Base-by-base conservation (phyloP, 2,329 filamentous ascomycete species). In the Fusarium sp. region DNA sequence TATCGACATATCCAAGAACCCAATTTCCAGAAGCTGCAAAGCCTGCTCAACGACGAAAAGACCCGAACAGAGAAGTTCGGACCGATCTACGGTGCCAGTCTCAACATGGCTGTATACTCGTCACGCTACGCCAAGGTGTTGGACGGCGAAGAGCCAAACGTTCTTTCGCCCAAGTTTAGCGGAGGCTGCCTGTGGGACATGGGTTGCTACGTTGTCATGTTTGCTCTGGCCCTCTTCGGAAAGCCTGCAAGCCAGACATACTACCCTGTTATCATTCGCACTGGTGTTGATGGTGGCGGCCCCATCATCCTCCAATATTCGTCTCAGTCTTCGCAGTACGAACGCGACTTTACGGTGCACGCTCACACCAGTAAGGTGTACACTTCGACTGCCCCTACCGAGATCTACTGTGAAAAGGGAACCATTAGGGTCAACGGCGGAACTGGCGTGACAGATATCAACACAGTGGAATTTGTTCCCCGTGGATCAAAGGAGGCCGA, bases 1-100 rank as follows among this genome's bases (percentile, higher is more conserved):
- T 76, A 72, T 1, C 68, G 73, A 5, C 73, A 76, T 20, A 76
- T 76, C 2, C 73, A 76, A 27, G 73, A 76, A n/a, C 73, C 73
- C 22, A 76, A 76, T 43, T 76, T 76, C 52, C 64, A 74, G 13
- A 69, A 33, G 22, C 41, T 76, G 2, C 73, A 76, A 18, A 54
- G 22, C 1, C 20, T 76, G 2, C 54, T 76, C n/a, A 65, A 76
- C 8, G 60, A 76, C 13, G 71, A 69, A 5, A 74, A 74, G 22
- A 52, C 50, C 0, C 59, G 73, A 1, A 45, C 33, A 0, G 64
- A 74, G 18, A 76, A 43, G 9, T 67, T 76, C 2, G 73, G 73
- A 1, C 62, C 57, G 18, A 41, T 76, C 1, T 76, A 65, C 7
- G 73, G 73, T 2, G 73, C 73, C 6, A 72, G 41, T 14, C 56